Evolutionary conservation across 1,284 basidiomycete species (phyloP).

Genomic region (Apiotrichum laibachii): DNA sequence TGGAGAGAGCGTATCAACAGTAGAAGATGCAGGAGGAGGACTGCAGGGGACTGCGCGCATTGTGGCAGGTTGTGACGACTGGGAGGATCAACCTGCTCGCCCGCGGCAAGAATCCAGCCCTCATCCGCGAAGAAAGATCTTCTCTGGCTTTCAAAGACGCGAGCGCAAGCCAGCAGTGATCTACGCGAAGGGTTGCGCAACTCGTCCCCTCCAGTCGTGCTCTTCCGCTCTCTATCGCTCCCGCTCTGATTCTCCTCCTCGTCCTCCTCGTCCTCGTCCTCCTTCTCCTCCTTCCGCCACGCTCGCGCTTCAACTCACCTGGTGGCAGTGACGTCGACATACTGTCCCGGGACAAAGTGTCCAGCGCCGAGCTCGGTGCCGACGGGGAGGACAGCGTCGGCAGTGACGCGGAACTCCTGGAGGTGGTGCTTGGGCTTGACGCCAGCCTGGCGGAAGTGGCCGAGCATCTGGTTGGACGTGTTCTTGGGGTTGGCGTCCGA

Average conservation of each 20-base stretch:
- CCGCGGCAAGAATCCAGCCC: too few species aligned
- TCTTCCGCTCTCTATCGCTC: background rate
- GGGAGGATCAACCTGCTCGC: too few species aligned
- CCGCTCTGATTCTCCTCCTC: background rate
- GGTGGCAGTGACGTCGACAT: slow-evolving; percentile 87
- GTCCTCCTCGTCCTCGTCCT: background rate
- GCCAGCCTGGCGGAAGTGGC: slow-evolving; percentile 80
- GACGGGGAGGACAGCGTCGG: slow-evolving; percentile 84
- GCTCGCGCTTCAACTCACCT: slow-evolving; percentile 61
- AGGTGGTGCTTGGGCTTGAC: slow-evolving; percentile 83
- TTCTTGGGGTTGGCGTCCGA: slow-evolving; percentile 66
- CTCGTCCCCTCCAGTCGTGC: background rate
- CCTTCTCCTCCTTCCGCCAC: background rate
- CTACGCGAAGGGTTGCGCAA: too few species aligned
- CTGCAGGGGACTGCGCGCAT: background rate
- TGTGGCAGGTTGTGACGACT: too few species aligned
- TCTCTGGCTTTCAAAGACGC: too few species aligned
- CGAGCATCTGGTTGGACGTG: slow-evolving; percentile 70
- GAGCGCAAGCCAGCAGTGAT: too few species aligned
- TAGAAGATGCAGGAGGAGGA: background rate
- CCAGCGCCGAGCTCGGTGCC: slow-evolving; percentile 85
- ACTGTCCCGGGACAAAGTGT: slow-evolving; percentile 97
- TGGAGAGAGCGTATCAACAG: background rate
- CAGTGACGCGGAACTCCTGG: slow-evolving; percentile 83
- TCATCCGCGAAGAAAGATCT: too few species aligned